A percentile compares a stretch with the other conserved stretches of the same genome.
Conservation (phyloP, 2,329 filamentous ascomycete species). For the Sarocladiaceae sp. region DNA sequence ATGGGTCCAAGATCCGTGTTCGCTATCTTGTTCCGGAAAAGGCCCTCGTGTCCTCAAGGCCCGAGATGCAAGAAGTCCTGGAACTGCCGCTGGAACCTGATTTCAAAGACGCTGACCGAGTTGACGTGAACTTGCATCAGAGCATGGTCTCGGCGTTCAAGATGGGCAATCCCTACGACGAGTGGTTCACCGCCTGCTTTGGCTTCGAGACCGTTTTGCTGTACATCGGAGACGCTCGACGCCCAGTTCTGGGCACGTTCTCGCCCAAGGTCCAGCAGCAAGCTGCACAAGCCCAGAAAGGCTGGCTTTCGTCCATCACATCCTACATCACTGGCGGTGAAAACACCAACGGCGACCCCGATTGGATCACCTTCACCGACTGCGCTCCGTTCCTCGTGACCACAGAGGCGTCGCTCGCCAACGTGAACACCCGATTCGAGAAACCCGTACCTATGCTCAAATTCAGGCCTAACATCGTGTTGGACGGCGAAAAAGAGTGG, state of each 20-base stretch:
- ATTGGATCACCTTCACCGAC: constrained; percentile 65
- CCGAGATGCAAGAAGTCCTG: constrained; percentile 33
- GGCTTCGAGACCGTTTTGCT: constrained; percentile 55
- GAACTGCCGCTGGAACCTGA: constrained; percentile 52
- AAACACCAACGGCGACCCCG: constrained; percentile 23
- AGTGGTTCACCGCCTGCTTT: constrained; percentile 63
- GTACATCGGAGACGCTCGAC: constrained; percentile 56
- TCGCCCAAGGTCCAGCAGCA: constrained; percentile 27
- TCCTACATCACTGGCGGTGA: constrained; percentile 23
- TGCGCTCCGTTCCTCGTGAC: constrained; percentile 69
- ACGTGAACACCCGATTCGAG: constrained; percentile 54
- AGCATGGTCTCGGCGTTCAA: constrained; percentile 54
- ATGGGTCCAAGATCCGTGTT: constrained; percentile 28
- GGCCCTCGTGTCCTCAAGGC: constrained; percentile 30
- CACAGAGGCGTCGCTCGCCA: constrained; percentile 61
- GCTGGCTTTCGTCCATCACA: constrained; percentile 29
- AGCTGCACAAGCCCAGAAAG: constrained; percentile 17
- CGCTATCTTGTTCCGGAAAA: constrained; percentile 33
- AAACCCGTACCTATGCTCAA: constrained; percentile 43
- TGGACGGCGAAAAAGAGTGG: constrained; percentile 54
- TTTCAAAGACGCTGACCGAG: constrained; percentile 33
- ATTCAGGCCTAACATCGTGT: constrained; percentile 67
- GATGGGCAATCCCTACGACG: constrained; percentile 54
- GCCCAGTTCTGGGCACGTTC: constrained; percentile 55
- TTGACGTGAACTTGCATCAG: constrained; percentile 52